These are phyloP conservation scores for Prunus campanulata DNA, from an alignment of 306 rosid genomes.

Conservation along the genomic window DNA sequence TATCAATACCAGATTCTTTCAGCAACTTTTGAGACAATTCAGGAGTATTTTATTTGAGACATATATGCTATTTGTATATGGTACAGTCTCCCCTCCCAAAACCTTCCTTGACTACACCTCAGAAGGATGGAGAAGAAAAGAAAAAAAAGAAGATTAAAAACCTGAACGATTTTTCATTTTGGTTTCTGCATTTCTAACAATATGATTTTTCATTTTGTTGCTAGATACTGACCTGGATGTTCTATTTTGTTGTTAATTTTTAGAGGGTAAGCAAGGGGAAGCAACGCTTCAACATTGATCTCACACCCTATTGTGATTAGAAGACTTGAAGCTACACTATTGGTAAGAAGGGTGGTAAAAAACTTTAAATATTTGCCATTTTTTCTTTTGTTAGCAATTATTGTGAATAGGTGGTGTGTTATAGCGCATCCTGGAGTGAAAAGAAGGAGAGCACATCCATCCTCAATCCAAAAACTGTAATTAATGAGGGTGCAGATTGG, in stretches of 20 bases:
- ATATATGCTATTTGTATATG: not conserved
- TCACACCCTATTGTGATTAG: conserved; percentile 70
- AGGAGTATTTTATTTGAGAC: not conserved
- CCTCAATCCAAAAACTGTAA: not conserved
- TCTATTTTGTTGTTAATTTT: conserved; percentile 8
- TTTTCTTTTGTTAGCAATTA: not conserved
- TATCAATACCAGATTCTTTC: not conserved
- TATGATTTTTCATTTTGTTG: not conserved
- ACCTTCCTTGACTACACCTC: not conserved
- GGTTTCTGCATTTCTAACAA: not conserved
- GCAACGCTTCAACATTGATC: conserved; percentile 75
- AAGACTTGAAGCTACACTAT: conserved; percentile 4
- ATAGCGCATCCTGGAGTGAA: not conserved
- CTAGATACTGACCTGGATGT: conserved; percentile 9
- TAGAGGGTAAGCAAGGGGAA: conserved; percentile 91
- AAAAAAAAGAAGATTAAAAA: not conserved
- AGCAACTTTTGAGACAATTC: not conserved
- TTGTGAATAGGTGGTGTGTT: not conserved
- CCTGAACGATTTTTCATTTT: not conserved
- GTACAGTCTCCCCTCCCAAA: not conserved
- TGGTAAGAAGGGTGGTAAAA: conserved; percentile 29
- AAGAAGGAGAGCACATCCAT: not conserved
- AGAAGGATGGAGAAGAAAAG: not conserved
- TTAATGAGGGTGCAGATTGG: not conserved
- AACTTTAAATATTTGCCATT: not conserved